Evolutionary conservation across 768 basidiomycete genomes (phyloP).

Genomic region (Collybia sp.): DNA sequence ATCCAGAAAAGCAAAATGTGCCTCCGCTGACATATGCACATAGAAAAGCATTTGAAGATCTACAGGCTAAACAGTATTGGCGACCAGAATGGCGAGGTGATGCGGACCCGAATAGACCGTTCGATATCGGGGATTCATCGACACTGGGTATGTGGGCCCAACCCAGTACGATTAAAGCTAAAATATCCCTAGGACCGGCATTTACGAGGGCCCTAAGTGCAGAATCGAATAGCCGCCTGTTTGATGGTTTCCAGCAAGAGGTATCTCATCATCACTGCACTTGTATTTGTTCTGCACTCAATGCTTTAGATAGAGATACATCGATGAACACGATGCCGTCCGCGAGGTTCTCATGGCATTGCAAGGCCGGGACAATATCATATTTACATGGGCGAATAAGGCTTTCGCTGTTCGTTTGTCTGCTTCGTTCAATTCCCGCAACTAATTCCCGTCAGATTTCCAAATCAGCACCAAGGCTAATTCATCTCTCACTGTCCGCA

Average conservation of each 20-base stretch:
- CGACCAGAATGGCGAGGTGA: conserved; percentile 56
- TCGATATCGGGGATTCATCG: conserved; percentile 67
- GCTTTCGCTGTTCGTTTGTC: background rate
- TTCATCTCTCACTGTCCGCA: conserved; percentile 63
- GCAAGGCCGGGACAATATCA: conserved; percentile 64
- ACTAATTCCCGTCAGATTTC: conserved; percentile 31
- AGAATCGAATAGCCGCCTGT: background rate
- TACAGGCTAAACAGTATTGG: conserved; percentile 73
- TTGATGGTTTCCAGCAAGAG: conserved; percentile 14
- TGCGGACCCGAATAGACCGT: conserved; percentile 33
- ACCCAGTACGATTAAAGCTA: background rate
- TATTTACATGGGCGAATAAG: conserved; percentile 37
- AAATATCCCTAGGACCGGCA: conserved; percentile 9
- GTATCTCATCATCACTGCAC: conserved; percentile 1
- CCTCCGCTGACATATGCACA: conserved; percentile 36
- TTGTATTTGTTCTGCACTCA: background rate
- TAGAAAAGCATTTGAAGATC: conserved; percentile 54
- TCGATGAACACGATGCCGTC: conserved; percentile 71
- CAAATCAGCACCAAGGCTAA: conserved; percentile 49
- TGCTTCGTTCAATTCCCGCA: no score
- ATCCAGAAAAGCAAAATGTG: conserved; percentile 1
- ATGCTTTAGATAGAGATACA: conserved; percentile 48
- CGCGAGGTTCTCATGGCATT: conserved; percentile 73
- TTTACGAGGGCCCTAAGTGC: background rate
- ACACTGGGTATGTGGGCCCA: conserved; percentile 49